Conservation (phyloP, 257 asterid species). For the Primulina tabacum region DNA sequence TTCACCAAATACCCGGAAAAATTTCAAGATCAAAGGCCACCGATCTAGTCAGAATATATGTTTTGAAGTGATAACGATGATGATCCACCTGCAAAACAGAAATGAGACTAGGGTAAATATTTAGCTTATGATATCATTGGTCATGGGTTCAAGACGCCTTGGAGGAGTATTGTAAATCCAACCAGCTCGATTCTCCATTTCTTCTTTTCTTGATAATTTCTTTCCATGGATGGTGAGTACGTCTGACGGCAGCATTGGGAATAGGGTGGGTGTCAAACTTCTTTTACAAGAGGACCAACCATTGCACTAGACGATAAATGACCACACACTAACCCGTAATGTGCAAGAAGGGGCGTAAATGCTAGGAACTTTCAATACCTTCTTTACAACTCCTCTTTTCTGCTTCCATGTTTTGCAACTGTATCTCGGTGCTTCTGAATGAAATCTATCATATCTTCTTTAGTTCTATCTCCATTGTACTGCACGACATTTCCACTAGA, state of each 20-base stretch:
- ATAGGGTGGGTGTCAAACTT: neutral
- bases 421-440: constrained; percentile 61
- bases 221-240: neutral
- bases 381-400: constrained; percentile 65
- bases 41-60: neutral
- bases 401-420: constrained; percentile 35
- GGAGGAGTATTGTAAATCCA: too few relatives aligned
- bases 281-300: neutral
- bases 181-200: neutral
- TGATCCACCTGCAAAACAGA: constrained; percentile 29
- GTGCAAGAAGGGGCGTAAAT: neutral
- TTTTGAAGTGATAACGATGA: neutral
- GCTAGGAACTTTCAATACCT: constrained; percentile 24
- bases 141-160: neutral
- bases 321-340: neutral
- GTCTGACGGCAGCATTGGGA: neutral
- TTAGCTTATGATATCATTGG: neutral
- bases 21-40: neutral
- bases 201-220: too few relatives aligned
- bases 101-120: neutral
- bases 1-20: constrained; percentile 2
- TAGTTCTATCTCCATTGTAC: constrained; percentile 68
- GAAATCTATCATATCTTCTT: constrained; percentile 63
- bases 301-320: neutral
- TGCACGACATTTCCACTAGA: constrained; percentile 55